Evolutionary conservation across 805 yeast species (phyloP), one percentile per base, ranked within the genome.

Genomic region (Scheffersomyces amazonensis): DNA sequence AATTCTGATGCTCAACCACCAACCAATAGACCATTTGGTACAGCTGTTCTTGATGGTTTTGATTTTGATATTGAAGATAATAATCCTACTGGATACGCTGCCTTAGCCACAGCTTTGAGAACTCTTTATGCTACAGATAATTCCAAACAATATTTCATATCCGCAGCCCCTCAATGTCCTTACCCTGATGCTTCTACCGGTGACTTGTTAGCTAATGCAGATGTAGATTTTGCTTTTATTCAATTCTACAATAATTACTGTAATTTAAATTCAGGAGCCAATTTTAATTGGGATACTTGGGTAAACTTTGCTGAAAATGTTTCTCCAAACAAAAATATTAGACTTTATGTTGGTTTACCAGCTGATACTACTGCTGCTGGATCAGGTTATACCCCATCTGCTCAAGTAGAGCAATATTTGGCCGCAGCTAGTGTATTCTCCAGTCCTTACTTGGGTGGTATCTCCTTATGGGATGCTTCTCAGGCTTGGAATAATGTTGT

Each of bases 391-490:
- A 53, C 36, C 22, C 45, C 43, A 16, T 43, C 54, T 13, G 37
- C 39, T 16, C 44, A 45, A n/a, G 55, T 64, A 22, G 33, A 45
- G 35, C n/a, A 41, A 13, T 46, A 48, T 30, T 35, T 53, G 27
- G 6, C 5, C 15, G 41, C 53, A 9, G 33, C 39, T 23, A 36
- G 34, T 23, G 44, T 56, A 34, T 33, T 43, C 23, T 30, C 40
- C n/a, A 43, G 40, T 37, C 37, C 49, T 31, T 47, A 52, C 43
- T 76, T 89, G 48, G 83, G 83, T 16, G 85, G 89, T 23, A 76
- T 90, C 53, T 78, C 83, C 74, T 65, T 89, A 43, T 90, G 98
- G 97, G 96, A 88, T 49, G 86, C 88, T 12, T 69, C 83, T 8
- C 78, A 78, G 46, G 76, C 76, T 15, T 53, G 49, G 48, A 41